Conservation (phyloP, 1,139 yeast genomes). For the Saccharomycopsis crataegensis region DNA sequence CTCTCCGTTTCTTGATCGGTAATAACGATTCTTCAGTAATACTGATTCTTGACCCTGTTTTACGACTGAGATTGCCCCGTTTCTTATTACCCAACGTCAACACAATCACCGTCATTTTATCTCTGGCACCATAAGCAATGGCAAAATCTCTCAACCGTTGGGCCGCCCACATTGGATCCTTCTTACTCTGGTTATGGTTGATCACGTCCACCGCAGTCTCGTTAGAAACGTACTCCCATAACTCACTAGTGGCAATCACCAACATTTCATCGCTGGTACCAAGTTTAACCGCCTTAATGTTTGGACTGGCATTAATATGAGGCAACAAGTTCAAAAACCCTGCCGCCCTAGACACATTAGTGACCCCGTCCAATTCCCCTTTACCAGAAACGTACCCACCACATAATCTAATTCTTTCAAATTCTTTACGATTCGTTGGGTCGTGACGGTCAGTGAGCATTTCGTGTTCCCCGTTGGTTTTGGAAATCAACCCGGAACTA, state of each 20-base stretch:
- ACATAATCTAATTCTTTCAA: constrained; percentile 79
- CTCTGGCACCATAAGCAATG: constrained; percentile 81
- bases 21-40: constrained; percentile 15
- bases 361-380: constrained; percentile 77
- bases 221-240: constrained; percentile 80
- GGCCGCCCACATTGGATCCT: constrained; percentile 87
- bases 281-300: constrained; percentile 53
- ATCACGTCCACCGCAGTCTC: constrained; percentile 90
- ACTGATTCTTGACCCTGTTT: constrained; percentile 17
- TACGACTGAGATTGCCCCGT: constrained; percentile 2
- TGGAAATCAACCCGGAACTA: constrained; percentile 71
- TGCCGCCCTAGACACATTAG: constrained; percentile 82
- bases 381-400: constrained; percentile 88
- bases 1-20: constrained; percentile 27
- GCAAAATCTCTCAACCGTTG: constrained; percentile 92
- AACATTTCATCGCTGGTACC: constrained; percentile 74
- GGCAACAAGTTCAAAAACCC: constrained; percentile 86
- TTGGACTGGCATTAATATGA: constrained; percentile 86
- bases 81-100: constrained; percentile 48
- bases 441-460: constrained; percentile 74
- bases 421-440: constrained; percentile 73
- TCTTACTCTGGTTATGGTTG: constrained; percentile 72
- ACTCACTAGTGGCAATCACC: constrained; percentile 74
- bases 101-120: constrained; percentile 80
- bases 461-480: constrained; percentile 72